Conservation (phyloP, 2,329 filamentous ascomycete species). For the Cladosporium sp. region DNA sequence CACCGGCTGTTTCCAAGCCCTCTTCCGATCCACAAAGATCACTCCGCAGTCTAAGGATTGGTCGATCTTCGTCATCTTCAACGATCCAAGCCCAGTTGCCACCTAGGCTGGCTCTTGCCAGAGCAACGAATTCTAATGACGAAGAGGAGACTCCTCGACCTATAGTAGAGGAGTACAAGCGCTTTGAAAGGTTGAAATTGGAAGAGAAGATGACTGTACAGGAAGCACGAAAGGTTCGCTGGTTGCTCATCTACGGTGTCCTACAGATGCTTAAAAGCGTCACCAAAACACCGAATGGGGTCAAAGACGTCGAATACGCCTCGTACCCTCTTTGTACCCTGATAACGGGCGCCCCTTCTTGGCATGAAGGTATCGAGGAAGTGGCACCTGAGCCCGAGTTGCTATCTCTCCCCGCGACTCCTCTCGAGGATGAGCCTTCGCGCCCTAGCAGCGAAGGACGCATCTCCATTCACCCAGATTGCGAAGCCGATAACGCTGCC, state of each 20-base stretch:
- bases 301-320: constrained; percentile 52
- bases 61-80: constrained; percentile 36
- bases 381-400: background rate
- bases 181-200: constrained; percentile 59
- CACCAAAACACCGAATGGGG: constrained; percentile 56
- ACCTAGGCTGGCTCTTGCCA: constrained; percentile 48
- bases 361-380: background rate
- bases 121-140: constrained; percentile 45
- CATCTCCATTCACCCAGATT: constrained; percentile 42
- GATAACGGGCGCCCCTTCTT: background rate
- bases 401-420: background rate
- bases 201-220: constrained; percentile 57
- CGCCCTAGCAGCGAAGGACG: constrained; percentile 18
- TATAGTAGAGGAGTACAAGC: constrained; percentile 63
- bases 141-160: constrained; percentile 35
- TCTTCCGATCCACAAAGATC: constrained; percentile 29
- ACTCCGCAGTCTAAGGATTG: constrained; percentile 33
- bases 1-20: constrained; percentile 26
- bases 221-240: constrained; percentile 72
- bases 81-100: constrained; percentile 37
- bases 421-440: background rate
- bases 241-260: constrained; percentile 69
- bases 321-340: constrained; percentile 55
- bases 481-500: constrained; percentile 38
- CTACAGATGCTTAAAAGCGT: constrained; percentile 67